Conservation (phyloP, 495 filamentous ascomycete genomes). For the Podospora didyma region DNA sequence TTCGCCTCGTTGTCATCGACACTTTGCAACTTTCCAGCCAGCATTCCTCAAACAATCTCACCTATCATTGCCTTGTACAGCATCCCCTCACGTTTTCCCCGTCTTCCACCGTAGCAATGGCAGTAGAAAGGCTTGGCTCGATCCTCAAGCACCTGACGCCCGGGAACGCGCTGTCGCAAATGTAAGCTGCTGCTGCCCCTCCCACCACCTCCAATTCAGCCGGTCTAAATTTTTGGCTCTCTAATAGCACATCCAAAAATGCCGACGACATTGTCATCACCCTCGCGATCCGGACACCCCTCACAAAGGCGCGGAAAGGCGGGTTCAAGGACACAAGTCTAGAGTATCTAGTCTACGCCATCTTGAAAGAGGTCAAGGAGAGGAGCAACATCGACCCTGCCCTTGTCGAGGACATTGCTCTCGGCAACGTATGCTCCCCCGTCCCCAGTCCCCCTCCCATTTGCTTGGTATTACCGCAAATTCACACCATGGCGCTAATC, state of each 20-base stretch:
- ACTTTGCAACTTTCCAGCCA: no score
- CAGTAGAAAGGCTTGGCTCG: slow-evolving; percentile 76
- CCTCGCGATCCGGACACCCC: slow-evolving; percentile 70
- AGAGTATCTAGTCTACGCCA: slow-evolving; percentile 75
- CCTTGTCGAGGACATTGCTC: slow-evolving; percentile 85
- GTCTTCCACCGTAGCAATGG: no score
- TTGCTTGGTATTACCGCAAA: no score
- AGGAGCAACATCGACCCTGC: slow-evolving; percentile 75
- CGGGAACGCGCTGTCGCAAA: slow-evolving; percentile 60
- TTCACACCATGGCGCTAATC: background rate
- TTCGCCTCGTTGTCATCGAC: no score
- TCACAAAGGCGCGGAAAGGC: slow-evolving; percentile 75
- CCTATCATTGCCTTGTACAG: no score
- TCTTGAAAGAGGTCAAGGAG: slow-evolving; percentile 70
- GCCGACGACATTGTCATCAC: slow-evolving; percentile 96
- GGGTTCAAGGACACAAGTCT: slow-evolving; percentile 94
- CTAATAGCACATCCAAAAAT: slow-evolving; percentile 78
- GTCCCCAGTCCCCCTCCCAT: background rate
- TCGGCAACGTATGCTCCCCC: slow-evolving; percentile 72
- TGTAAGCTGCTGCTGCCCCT: slow-evolving; percentile 73
- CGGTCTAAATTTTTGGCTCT: no score
- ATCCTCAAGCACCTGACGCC: slow-evolving; percentile 85
- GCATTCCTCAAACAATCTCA: no score
- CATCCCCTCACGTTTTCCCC: no score
- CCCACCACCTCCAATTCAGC: no score